A percentile compares a stretch with the other conserved stretches of the same genome.
Conservation (phyloP, 2,329 filamentous ascomycete genomes). For the Pyricularia pennisetigena region DNA sequence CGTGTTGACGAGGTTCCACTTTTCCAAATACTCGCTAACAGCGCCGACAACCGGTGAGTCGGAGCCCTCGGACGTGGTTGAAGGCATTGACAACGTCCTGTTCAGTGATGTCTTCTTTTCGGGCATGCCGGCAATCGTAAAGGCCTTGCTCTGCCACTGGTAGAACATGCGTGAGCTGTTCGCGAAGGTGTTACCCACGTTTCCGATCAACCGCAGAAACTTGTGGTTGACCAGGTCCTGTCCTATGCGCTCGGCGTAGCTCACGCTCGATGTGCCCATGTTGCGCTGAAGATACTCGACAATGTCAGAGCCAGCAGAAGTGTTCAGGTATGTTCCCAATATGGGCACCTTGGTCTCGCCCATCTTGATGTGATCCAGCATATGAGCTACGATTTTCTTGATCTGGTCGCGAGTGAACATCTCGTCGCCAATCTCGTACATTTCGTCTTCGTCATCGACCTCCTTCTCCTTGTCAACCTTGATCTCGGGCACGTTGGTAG, state of each 20-base stretch:
- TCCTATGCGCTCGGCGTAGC: constrained; percentile 87
- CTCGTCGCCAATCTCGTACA: constrained; percentile 85
- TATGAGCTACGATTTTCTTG: constrained; percentile 81
- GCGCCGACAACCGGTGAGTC: constrained; percentile 76
- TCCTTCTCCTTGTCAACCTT: constrained; percentile 63
- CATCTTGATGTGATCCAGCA: constrained; percentile 77
- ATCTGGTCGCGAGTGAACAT: constrained; percentile 76
- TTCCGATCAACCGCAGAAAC: constrained; percentile 83
- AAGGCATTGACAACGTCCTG: constrained; percentile 64
- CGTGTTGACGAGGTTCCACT: constrained; percentile 90
- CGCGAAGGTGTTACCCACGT: constrained; percentile 89
- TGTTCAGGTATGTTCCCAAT: constrained; percentile 88
- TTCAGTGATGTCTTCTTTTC: constrained; percentile 72
- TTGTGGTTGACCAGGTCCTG: constrained; percentile 84
- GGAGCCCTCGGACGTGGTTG: constrained; percentile 39
- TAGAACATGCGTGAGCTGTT: constrained; percentile 98
- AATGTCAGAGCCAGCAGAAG: constrained; percentile 83
- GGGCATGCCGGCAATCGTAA: constrained; percentile 76
- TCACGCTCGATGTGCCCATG: constrained; percentile 74
- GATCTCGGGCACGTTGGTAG: constrained; percentile 63
- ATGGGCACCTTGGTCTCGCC: constrained; percentile 93
- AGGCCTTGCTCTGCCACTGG: constrained; percentile 90
- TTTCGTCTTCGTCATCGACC: constrained; percentile 56
- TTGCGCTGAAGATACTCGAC: constrained; percentile 90
- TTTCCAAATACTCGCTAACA: constrained; percentile 79